Percentiles rank a stretch among this genome's conserved stretches.
Conservation (phyloP, 2,329 filamentous ascomycete species). For the Colletotrichum sp. region DNA sequence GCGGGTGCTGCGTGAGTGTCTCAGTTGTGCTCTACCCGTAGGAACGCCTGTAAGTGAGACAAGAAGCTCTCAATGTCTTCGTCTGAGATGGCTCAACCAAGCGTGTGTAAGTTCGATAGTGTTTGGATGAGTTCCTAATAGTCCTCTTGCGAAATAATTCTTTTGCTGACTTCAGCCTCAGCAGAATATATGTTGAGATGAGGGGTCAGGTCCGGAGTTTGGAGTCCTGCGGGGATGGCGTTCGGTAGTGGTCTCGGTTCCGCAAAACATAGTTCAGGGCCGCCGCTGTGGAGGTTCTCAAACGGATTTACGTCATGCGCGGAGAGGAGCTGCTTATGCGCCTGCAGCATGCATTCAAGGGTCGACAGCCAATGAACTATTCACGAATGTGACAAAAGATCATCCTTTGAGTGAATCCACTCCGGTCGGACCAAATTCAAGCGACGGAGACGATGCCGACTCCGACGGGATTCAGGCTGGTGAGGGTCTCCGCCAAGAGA, state of each 20-base stretch:
- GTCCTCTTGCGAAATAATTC: neutral
- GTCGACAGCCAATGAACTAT: neutral
- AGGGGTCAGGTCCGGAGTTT: neutral
- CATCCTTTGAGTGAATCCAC: neutral
- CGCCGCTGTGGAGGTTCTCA: neutral
- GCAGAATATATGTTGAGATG: neutral
- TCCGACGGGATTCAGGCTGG: neutral
- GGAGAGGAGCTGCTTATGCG: neutral
- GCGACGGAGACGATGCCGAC: neutral
- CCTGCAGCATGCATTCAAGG: neutral
- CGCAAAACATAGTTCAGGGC: neutral
- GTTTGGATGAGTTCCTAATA: neutral
- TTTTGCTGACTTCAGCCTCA: neutral
- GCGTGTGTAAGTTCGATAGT: neutral
- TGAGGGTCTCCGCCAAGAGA: neutral
- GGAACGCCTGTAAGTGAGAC: neutral
- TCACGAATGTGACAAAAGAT: neutral
- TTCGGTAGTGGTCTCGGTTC: neutral
- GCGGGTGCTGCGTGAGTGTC: too few relatives aligned
- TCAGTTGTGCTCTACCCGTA: neutral
- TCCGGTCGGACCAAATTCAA: neutral
- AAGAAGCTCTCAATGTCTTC: neutral
- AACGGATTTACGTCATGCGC: slow-evolving; percentile 3
- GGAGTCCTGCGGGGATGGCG: neutral
- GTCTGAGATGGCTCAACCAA: neutral